Base-by-base conservation (phyloP, 2,329 filamentous ascomycete species). In the Paracoccidioides lutzii region DNA sequence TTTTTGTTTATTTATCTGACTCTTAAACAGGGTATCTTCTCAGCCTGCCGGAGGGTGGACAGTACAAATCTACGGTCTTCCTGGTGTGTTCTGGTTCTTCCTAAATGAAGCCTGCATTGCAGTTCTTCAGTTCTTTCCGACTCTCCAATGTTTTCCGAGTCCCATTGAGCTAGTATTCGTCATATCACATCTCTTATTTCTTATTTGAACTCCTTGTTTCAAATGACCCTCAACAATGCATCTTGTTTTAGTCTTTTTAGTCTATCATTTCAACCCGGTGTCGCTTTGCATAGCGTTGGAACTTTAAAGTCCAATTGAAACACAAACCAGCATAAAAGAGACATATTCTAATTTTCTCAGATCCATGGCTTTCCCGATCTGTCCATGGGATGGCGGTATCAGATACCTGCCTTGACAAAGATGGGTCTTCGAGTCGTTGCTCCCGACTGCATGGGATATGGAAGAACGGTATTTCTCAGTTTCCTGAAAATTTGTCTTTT, bases 371-470 rank as follows among this genome's bases (percentile, higher is more conserved):
- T 84, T 73, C 90, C 90, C 0, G 90, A 95, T 71, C 72, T 93
- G 15, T 81, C 82, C 7, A 83, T 90, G 66, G 89, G 86, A 66
- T 97, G 91, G 91, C 84, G 90, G 59, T 85, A 88, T 71, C 90
- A 96, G 71, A 86, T 96, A 58, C 90, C 90, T 0, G 72, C 82
- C 62, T 78, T 97, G 28, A 71, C 86, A 38, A 78, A 83, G 5
- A 76, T 88, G 56, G 85, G 85, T 28, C 80, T 91, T 61, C 81
- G 86, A 55, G 88, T 95, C 55, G 81, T 97, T 30, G 88, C 82
- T 9, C 87, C 89, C 0, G 89, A 96, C 71, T 84, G 90, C 77
- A 79, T 95, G 63, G 91, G 91, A 59, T 97, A 93, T 68, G 88
- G 87, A 32, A 79, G 81, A 57, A 93, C 88, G 32, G 85, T 80